Evolutionary conservation across 2,329 filamentous ascomycete species (phyloP), one percentile per base, ranked within the genome.

Genomic region (Paracorniculantispora psalliotae): DNA sequence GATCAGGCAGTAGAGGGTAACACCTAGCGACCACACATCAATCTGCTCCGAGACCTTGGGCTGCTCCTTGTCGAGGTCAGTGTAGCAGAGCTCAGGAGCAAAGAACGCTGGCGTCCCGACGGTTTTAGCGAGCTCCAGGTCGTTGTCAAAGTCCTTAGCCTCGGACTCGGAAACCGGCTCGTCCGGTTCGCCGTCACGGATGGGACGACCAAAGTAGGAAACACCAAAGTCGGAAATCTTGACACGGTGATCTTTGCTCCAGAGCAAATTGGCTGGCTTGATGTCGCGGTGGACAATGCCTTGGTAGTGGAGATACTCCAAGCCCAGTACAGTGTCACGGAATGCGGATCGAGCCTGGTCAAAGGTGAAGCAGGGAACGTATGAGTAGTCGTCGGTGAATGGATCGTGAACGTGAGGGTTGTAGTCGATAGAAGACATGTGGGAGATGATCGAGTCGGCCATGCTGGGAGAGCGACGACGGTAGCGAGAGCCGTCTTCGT

Each of bases 181-280:
- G 60, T 91, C 88, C 39, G 86, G 82, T 66, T 96, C 91, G 56
- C 89, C 90, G 49, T 96, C 91, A 41, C 90, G 83, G 60, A 92
- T 89, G 1, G 91, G 91, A 53, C 91, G 86, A 28, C 94, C 94
- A 63, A 99, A 91, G 72, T 97, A 99, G 1, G 94, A 99, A 1
- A 99, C 94, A 33, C 94, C 94, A 76, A 99, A 99, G 69, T 99
- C 94, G 5, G 94, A 97, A 61, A 99, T 99, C 79, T 99, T 99
- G 68, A 97, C 91, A 15, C 88, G 86, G 66, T 92, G 87, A 63
- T 92, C 88, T 66, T 79, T 86, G 53, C 91, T 96, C 78, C 93
- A 92, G 7, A 99, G 80, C 7, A 99, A 81, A 70, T 97, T 97
- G 39, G 93, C 92, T 1, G 90, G 90, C 69, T 92, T 93, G 72